phyloP scores from a whole-genome alignment of 805 yeast genomes.

The Clavispora asparagi region DNA sequence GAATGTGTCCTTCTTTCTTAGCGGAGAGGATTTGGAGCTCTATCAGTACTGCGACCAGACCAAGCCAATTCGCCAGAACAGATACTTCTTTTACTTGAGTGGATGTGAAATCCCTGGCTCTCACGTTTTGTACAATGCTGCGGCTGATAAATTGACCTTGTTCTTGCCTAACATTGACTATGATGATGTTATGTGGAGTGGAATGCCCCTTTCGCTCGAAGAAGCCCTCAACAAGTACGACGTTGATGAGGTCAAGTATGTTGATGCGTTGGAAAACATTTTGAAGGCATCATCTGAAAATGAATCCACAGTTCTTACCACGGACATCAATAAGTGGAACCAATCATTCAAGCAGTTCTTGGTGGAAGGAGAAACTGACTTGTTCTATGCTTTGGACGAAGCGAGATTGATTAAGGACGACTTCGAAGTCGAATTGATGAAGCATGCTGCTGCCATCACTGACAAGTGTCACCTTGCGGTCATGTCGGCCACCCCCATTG shows the following conservation, averaged over 20 bases:
- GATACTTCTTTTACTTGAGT: constrained; percentile 82
- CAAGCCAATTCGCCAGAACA: constrained; percentile 77
- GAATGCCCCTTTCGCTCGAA: constrained; percentile 66
- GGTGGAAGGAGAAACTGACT: constrained; percentile 39
- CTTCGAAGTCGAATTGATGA: constrained; percentile 71
- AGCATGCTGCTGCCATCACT: constrained; percentile 76
- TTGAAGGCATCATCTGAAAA: constrained; percentile 24
- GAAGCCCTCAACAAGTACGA: constrained; percentile 66
- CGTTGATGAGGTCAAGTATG: constrained; percentile 75
- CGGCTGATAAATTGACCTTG: constrained; percentile 53
- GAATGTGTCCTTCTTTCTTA: constrained; percentile 45
- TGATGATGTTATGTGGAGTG: constrained; percentile 97
- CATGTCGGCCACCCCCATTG: constrained; percentile 88
- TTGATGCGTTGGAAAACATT: constrained; percentile 40
- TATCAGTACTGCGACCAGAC: constrained; percentile 77
- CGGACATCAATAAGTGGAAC: constrained; percentile 49
- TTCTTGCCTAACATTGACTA: constrained; percentile 79
- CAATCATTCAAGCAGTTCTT: constrained; percentile 32
- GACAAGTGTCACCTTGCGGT: constrained; percentile 88
- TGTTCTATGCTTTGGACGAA: constrained; percentile 77
- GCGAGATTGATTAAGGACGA: constrained; percentile 79
- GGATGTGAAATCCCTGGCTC: constrained; percentile 82
- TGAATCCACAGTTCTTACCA: constrained; percentile 39
- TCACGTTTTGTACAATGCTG: constrained; percentile 55
- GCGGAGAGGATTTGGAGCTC: constrained; percentile 54